Evolutionary conservation across 164 flowering plant genomes (phyloP).

Genomic region (Piper longum): DNA sequence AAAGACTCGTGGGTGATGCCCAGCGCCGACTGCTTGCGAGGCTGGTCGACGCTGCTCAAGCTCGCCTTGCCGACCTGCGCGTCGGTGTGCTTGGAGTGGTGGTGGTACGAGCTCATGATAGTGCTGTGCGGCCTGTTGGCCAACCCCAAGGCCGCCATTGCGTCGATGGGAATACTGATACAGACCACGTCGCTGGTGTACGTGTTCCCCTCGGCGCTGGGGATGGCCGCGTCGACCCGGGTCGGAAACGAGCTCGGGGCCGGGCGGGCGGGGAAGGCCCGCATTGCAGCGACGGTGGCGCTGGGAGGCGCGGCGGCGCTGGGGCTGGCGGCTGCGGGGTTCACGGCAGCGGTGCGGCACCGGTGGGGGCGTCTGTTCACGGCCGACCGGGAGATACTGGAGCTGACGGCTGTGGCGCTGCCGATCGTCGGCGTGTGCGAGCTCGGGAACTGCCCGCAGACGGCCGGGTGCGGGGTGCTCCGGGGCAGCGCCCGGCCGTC

Average conservation of each 20-base stretch:
- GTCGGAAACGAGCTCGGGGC: constrained; percentile 87
- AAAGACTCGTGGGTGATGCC: constrained; percentile 74
- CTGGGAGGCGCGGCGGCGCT: constrained; percentile 38
- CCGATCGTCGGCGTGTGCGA: constrained; percentile 86
- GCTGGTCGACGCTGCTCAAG: constrained; percentile 67
- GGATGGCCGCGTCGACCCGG: constrained; percentile 79
- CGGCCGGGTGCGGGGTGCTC: constrained; percentile 86
- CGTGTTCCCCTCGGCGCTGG: constrained; percentile 74
- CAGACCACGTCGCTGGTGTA: constrained; percentile 84
- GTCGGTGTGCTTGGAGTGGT: constrained; percentile 93
- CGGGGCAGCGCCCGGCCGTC: constrained; percentile 86
- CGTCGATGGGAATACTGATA: constrained; percentile 91
- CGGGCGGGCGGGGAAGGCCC: constrained; percentile 57
- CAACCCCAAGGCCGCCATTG: constrained; percentile 73
- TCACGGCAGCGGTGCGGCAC: constrained; percentile 61
- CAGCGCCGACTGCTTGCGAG: constrained; percentile 59
- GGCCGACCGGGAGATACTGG: constrained; percentile 41
- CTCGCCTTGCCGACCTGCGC: constrained; percentile 75
- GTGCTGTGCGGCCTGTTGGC: constrained; percentile 64
- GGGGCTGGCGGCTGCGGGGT: constrained; percentile 57
- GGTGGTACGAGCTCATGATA: constrained; percentile 99
- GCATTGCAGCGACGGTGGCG: constrained; percentile 52
- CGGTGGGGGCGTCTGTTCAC: constrained; percentile 82
- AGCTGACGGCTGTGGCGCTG: constrained; percentile 58
- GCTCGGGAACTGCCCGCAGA: constrained; percentile 97